phyloP scores from a whole-genome alignment of 2,329 filamentous ascomycete genomes.

The Botrytis byssoidea region DNA sequence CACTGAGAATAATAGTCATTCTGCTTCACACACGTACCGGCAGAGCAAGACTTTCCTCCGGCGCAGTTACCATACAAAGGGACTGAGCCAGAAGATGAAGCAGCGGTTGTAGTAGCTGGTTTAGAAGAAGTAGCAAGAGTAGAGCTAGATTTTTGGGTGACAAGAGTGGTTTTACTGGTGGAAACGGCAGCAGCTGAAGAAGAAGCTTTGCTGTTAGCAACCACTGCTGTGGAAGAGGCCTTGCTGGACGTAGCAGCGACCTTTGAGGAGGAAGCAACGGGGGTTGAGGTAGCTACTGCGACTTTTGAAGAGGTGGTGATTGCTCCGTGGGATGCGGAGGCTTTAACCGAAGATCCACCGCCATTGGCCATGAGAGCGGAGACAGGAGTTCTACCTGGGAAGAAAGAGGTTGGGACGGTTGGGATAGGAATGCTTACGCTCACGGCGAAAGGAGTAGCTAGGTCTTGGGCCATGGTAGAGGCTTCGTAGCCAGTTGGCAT shows the following conservation, averaged over 20 bases:
- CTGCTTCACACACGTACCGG: not conserved
- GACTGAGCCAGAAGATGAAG: not conserved
- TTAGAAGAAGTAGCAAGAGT: not conserved
- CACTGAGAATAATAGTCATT: slow-evolving; percentile 1
- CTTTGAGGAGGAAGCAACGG: not conserved
- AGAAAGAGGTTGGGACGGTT: slow-evolving; percentile 33
- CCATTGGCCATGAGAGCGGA: slow-evolving; percentile 12
- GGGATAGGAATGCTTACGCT: slow-evolving; percentile 31
- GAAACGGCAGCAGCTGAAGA: not conserved
- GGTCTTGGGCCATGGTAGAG: slow-evolving; percentile 27
- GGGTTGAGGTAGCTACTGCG: not conserved
- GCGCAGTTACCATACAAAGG: slow-evolving; percentile 2
- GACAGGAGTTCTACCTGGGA: slow-evolving; percentile 29
- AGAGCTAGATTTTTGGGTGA: not conserved
- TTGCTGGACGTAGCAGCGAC: not conserved
- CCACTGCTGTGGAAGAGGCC: not conserved
- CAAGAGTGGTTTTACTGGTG: not conserved
- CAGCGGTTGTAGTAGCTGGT: not conserved
- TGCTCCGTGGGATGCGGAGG: not conserved
- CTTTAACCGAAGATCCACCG: not conserved
- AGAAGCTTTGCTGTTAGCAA: not conserved
- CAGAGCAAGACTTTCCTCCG: slow-evolving; percentile 1
- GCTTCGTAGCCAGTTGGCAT: slow-evolving; percentile 23
- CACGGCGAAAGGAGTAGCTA: slow-evolving; percentile 26
- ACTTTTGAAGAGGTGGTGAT: not conserved